Conservation (phyloP, 495 filamentous ascomycete genomes). For the Hypoxylon crocopeplum region DNA sequence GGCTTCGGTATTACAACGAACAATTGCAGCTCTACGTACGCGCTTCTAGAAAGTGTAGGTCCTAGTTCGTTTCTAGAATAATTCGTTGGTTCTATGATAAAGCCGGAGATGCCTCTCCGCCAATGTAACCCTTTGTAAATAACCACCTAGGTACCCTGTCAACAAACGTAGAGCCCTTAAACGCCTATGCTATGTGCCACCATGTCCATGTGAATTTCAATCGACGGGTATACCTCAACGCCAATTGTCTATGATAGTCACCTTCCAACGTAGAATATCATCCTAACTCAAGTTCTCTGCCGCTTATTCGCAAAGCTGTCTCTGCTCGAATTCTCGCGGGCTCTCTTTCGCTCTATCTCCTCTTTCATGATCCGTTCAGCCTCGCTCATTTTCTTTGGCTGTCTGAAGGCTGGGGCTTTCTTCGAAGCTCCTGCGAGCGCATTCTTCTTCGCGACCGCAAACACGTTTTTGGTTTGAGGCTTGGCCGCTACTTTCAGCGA, state of each 20-base stretch:
- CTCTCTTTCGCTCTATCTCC: constrained; percentile 76
- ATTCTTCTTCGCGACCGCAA: constrained; percentile 73
- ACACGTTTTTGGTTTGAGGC: constrained; percentile 81
- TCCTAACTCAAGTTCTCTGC: constrained; percentile 40
- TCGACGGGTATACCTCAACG: constrained; percentile 34
- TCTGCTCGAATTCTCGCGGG: constrained; percentile 50
- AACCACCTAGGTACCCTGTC: too few relatives aligned
- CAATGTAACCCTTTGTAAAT: too few relatives aligned
- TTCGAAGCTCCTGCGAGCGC: constrained; percentile 63
- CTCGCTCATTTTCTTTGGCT: constrained; percentile 81
- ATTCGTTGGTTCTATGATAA: too few relatives aligned
- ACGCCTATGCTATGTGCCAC: constrained; percentile 10
- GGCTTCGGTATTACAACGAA: constrained; percentile 3
- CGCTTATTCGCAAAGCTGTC: constrained; percentile 48
- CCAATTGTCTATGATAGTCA: constrained; percentile 19
- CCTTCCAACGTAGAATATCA: background rate
- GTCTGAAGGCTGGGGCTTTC: constrained; percentile 61
- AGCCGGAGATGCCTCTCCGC: too few relatives aligned
- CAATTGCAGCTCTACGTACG: too few relatives aligned
- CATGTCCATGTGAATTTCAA: background rate
- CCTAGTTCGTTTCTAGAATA: background rate
- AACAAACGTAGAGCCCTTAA: background rate
- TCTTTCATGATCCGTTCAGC: constrained; percentile 92
- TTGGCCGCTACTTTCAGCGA: constrained; percentile 65
- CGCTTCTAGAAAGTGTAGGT: too few relatives aligned